Percentiles rank a stretch among this genome's conserved stretches.
phyloP scores from a whole-genome alignment of 768 basidiomycete species.

The Astraeus odoratus region DNA sequence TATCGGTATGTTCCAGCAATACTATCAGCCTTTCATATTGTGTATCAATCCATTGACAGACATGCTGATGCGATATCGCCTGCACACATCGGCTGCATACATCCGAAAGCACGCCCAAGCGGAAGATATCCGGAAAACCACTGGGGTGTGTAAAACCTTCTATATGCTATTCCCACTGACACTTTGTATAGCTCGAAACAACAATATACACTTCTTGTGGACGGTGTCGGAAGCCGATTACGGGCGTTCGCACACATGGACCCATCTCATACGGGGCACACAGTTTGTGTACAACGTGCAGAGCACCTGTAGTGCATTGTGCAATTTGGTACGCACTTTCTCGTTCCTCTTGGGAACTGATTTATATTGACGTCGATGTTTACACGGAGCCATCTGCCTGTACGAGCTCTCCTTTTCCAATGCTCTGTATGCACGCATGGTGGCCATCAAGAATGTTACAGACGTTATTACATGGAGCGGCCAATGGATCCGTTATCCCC shows the following conservation, averaged over 20 bases:
- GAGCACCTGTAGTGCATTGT: conserved; percentile 42
- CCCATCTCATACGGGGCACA: conserved; percentile 34
- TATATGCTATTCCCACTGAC: not conserved
- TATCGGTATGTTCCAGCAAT: conserved; percentile 44
- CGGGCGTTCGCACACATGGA: conserved; percentile 31
- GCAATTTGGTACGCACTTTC: conserved; percentile 59
- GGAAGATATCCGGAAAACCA: conserved; percentile 45
- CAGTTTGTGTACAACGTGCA: conserved; percentile 55
- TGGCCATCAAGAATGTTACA: conserved; percentile 75
- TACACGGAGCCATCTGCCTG: conserved; percentile 60
- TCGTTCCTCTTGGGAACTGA: not conserved
- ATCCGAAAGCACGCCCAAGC: conserved; percentile 56
- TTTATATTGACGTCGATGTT: conserved; percentile 5
- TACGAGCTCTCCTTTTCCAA: conserved; percentile 61
- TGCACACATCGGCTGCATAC: conserved; percentile 67
- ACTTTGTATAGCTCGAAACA: conserved; percentile 52
- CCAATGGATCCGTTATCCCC: conserved; percentile 43
- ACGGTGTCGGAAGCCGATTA: conserved; percentile 57
- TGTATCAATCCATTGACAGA: conserved; percentile 34
- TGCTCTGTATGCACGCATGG: conserved; percentile 77
- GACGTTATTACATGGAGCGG: conserved; percentile 53
- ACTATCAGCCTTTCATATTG: not conserved
- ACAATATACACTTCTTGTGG: conserved; percentile 65
- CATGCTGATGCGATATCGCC: conserved; percentile 49
- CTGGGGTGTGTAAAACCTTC: conserved; percentile 38